Evolutionary conservation across 805 yeast genomes (phyloP).

Genomic region (Nakazawaea populi): DNA sequence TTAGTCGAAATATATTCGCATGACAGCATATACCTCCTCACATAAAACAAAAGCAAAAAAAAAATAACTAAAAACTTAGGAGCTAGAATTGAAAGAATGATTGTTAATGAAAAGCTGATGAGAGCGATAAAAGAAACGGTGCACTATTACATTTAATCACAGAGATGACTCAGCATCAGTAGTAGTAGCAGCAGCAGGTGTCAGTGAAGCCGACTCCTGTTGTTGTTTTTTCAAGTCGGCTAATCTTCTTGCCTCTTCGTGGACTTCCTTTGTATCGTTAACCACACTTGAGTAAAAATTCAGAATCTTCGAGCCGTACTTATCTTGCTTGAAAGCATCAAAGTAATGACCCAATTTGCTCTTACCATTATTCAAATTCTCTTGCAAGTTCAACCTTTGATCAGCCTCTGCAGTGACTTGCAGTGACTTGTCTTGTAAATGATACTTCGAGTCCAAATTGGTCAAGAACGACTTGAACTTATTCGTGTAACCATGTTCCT

Average conservation of each 20-base stretch:
- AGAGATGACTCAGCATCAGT: not conserved
- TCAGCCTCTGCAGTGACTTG: constrained; percentile 26
- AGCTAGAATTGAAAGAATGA: no score
- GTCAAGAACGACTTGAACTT: constrained; percentile 52
- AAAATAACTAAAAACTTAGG: no score
- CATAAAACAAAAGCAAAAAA: no score
- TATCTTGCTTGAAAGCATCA: constrained; percentile 38
- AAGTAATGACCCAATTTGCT: constrained; percentile 36
- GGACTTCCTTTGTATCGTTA: constrained; percentile 56
- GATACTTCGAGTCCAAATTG: constrained; percentile 55
- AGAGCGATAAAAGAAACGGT: no score
- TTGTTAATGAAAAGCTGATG: no score
- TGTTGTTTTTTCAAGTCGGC: constrained; percentile 49
- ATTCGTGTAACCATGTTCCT: constrained; percentile 53
- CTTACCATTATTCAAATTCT: constrained; percentile 29
- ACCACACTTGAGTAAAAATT: constrained; percentile 51
- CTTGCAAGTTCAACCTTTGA: constrained; percentile 34
- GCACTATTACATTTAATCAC: not conserved
- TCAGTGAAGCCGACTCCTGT: not conserved
- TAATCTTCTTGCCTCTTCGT: constrained; percentile 67
- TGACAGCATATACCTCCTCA: no score
- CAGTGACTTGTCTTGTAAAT: constrained; percentile 47
- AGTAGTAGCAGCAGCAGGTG: not conserved
- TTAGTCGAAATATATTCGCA: no score
- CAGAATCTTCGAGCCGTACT: constrained; percentile 55